Evolutionary conservation across 2,329 filamentous ascomycete genomes (phyloP), one percentile per base, ranked within the genome.

Genomic region (Penicillium sp.): DNA sequence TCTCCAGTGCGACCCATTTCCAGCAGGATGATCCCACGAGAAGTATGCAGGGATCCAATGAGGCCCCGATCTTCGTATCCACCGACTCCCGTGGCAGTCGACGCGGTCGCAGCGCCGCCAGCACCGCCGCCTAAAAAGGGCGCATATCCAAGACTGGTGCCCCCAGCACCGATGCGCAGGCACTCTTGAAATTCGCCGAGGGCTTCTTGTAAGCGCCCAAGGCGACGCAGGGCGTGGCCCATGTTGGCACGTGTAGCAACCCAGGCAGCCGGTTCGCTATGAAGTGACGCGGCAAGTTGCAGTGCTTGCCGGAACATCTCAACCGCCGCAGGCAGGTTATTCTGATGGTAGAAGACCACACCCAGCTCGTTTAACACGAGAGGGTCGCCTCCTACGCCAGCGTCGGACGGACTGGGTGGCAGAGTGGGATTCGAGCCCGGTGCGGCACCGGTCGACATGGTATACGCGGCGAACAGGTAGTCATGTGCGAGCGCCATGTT

Each of bases 291-390:
- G 2, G 90, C 87, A 45, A 95, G 81, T 41, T 79, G 74, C 13
- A 98, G 79, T 0, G 93, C 88, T 52, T 84, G 81, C 6, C 78
- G 77, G 67, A 98, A 97, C 53, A 90, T 81, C 28, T 82, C 78
- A 8, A 88, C 82, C 0, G 93, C 89, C 25, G 86, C 83, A 50
- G 82, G 77, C 5, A 89, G 80, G 43, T 86, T 81, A 57, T 88
- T 84, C 65, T 96, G 89, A 66, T 97, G 90, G 64, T 95, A 98
- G 56, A 89, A 85, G n/a, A 96, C 90, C 4, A 97, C 84, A 4
- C 91, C 94, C 72, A 97, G 85, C 71, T 98, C 93, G 66, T 98
- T 98, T 47, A 98, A 77, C 4, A 98, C 81, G 5, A 97, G 73
- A 0, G 93, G 93, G 60, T 98, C 93, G 4, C 73, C 72, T 0